These are phyloP conservation scores for Klebsormidium nitens DNA, from an alignment of 139 green algal species.

Conservation along the genomic window DNA sequence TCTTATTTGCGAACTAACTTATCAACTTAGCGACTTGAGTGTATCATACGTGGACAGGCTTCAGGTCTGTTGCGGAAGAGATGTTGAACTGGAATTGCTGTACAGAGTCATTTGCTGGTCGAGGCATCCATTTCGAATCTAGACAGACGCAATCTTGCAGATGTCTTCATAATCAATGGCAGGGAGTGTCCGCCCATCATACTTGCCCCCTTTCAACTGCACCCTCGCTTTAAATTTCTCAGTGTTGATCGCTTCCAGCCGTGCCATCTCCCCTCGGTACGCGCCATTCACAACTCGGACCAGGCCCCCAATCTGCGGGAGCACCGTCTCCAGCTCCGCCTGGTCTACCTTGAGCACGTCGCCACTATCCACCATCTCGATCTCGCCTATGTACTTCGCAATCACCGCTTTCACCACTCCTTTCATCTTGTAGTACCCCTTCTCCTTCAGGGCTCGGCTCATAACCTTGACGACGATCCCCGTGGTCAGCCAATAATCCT, in stretches of 20 bases:
- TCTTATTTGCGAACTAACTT: too few species aligned
- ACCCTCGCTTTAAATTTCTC: slow-evolving; percentile 66
- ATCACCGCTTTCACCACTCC: slow-evolving; percentile 66
- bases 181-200: slow-evolving; percentile 44
- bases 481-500: slow-evolving; percentile 67
- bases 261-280: slow-evolving; percentile 50
- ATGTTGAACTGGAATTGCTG: too few species aligned
- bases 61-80: too few species aligned
- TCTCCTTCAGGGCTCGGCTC: slow-evolving; percentile 61
- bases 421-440: slow-evolving; percentile 92
- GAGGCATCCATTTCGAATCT: too few species aligned
- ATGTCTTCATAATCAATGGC: slow-evolving; percentile 90
- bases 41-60: too few species aligned
- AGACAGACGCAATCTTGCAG: slow-evolving; percentile 64
- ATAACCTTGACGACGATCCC: slow-evolving; percentile 88
- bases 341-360: slow-evolving; percentile 84
- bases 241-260: slow-evolving; percentile 59
- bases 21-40: too few species aligned
- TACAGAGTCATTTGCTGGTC: too few species aligned
- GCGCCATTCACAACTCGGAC: slow-evolving; percentile 74
- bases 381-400: slow-evolving; percentile 68
- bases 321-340: slow-evolving; percentile 87
- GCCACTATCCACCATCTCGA: slow-evolving; percentile 66
- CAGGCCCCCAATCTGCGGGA: slow-evolving; percentile 45
- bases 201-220: slow-evolving; percentile 32